Conservation (phyloP, 805 yeast species). For the Metschnikowia hibisci region DNA sequence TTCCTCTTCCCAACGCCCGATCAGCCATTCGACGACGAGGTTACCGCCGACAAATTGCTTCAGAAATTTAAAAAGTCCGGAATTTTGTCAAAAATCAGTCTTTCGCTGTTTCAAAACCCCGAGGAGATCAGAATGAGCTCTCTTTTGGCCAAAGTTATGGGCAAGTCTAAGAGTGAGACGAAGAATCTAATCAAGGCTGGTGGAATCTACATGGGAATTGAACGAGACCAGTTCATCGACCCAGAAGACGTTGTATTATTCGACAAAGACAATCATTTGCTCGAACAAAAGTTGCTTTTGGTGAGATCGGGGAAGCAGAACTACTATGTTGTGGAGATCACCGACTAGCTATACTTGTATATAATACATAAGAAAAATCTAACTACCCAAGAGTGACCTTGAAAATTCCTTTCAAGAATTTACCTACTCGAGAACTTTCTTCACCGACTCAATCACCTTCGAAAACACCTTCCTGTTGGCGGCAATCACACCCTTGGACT, state of each 20-base stretch:
- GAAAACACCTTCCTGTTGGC: slow-evolving; percentile 50
- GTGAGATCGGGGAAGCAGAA: slow-evolving; percentile 73
- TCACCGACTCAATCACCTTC: slow-evolving; percentile 48
- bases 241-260: slow-evolving; percentile 48
- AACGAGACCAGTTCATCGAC: slow-evolving; percentile 48
- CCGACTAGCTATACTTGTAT: slow-evolving; percentile 8
- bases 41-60: slow-evolving; percentile 47
- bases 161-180: slow-evolving; percentile 54
- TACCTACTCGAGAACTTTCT: slow-evolving; percentile 19
- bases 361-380: neutral
- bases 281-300: slow-evolving; percentile 59
- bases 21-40: slow-evolving; percentile 43
- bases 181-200: slow-evolving; percentile 62
- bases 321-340: slow-evolving; percentile 45
- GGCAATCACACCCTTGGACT: slow-evolving; percentile 92
- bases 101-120: slow-evolving; percentile 23
- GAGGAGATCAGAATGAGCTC: slow-evolving; percentile 46
- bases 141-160: slow-evolving; percentile 46
- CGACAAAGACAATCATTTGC: slow-evolving; percentile 43
- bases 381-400: neutral
- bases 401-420: neutral
- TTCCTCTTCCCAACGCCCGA: slow-evolving; percentile 60
- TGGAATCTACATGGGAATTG: slow-evolving; percentile 67
- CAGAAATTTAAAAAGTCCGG: slow-evolving; percentile 57
- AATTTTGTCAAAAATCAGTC: slow-evolving; percentile 40